phyloP scores from a whole-genome alignment of 139 green algal genomes.

The Volvox reticuliferus region DNA sequence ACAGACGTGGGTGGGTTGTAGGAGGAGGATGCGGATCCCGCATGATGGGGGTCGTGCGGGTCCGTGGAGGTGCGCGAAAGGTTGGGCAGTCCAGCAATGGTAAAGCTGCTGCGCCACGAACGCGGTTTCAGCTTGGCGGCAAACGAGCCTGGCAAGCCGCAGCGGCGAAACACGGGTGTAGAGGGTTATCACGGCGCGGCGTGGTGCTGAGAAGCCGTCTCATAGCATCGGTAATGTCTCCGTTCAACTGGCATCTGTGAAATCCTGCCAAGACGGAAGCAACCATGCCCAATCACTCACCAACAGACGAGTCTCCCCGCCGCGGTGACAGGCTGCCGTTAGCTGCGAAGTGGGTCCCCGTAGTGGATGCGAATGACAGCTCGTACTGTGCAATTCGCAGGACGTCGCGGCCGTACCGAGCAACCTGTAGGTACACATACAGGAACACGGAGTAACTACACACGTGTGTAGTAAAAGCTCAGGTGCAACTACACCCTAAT shows the following conservation, averaged over 20 bases:
- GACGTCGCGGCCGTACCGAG: constrained; percentile 67
- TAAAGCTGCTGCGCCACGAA: constrained; percentile 45
- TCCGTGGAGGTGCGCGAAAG: constrained; percentile 16
- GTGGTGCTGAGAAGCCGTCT: too few species aligned
- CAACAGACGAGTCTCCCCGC: neutral
- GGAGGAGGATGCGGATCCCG: constrained; percentile 23
- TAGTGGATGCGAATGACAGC: constrained; percentile 48
- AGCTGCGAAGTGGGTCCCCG: neutral
- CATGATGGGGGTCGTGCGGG: constrained; percentile 12
- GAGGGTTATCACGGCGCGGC: neutral
- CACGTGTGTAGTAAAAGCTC: too few species aligned
- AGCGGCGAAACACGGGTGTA: neutral
- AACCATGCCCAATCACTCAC: neutral
- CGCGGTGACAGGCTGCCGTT: constrained; percentile 34
- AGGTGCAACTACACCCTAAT: too few species aligned
- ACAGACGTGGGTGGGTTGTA: constrained; percentile 42
- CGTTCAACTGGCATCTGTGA: too few species aligned
- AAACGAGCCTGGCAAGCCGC: constrained; percentile 8
- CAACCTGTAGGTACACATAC: constrained; percentile 53
- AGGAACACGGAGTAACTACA: too few species aligned
- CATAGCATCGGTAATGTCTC: too few species aligned
- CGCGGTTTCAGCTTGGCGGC: constrained; percentile 42
- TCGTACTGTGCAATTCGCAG: constrained; percentile 73
- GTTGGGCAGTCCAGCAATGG: constrained; percentile 46
- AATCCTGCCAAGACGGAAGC: too few species aligned